Base-by-base conservation (phyloP, 2,329 filamentous ascomycete genomes). In the Xylaria sp. region DNA sequence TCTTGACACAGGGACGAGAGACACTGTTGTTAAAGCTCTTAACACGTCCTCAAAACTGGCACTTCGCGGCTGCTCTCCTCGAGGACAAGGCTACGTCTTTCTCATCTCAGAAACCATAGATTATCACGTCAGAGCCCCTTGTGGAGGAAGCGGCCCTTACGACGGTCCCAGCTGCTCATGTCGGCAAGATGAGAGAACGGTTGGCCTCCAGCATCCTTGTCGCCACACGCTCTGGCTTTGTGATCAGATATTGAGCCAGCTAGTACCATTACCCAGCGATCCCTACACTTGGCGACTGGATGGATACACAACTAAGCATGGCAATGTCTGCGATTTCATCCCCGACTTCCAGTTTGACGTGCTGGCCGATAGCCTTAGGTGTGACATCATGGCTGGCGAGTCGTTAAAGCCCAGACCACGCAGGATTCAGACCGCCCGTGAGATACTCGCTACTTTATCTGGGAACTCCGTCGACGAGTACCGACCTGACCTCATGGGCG, bases 21-120 rank as follows among this genome's bases (percentile, higher is more conserved):
- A 78, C 7, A 72, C 77, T 2, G 79, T 87, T 9, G 79, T 82
- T 18, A 81, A 83, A 56, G 78, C 83, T 28, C 84, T 87, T 68
- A 78, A 78, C 36, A 81, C 85, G 12, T 82, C 85, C 0, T 83
- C 85, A 2, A 80, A 81, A 66, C 82, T 89, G 66, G 78, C 81
- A 0, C 76, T 88, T 7, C 82, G 86, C 70, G 81, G 81, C 63
- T 88, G 85, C 66, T 81, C 83, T 25, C 79, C 82, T 46, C 80
- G 83, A 50, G 80, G 82, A 28, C 73, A 84, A 67, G 83, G 84
- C 23, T 87, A 85, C 65, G 84, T 86, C 56, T 88, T 88, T 67
- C 82, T 87, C 72, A 82, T 89, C 78, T 84, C 84, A 4, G 86
- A 88, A 74, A 77, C 84, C 2, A 83, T 85, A 30, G 84, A 84